Base-by-base conservation (phyloP, 2,329 filamentous ascomycete species). In the Pseudocercospora musae region DNA sequence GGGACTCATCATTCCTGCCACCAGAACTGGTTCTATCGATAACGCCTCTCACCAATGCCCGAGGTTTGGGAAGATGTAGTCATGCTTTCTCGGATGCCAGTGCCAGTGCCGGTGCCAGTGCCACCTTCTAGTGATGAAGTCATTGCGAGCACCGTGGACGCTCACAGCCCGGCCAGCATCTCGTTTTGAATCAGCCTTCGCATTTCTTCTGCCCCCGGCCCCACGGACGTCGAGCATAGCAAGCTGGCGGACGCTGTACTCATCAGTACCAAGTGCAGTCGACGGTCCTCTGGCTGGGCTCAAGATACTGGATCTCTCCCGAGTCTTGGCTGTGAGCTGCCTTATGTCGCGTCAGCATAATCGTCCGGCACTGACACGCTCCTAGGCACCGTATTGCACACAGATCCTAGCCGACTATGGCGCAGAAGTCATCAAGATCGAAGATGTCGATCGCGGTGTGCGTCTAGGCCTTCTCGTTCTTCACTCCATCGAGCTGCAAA, bases 321-420 rank as follows among this genome's bases (percentile, higher is more conserved):
- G 65, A 40, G 65, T 67, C 27, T 54, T 67, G 23, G 65, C 65
- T 50, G 66, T 67, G 33, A 63, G 60, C 40, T 31, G 44, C 15
- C 21, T 18, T 29, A 3, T 2, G 15, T 52, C 48, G 25, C 25
- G 13, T 29, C 48, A 52, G 23, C 25, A 25, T 31, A 7, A n/a
- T 52, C 21, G 31, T 23, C 18, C 18, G 23, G 46, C 37, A 55
- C 58, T 54, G 27, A 63, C 42, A 23, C 25, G n/a, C 18, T 52
- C n/a, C 18, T 52, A 68, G 64, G 64, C 66, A 29, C 70, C 70
- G 31, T 72, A 71, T 56, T 70, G 68, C 49, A 68, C 70, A 2
- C 69, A 72, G 42, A 71, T 73, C 27, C 66, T 73, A 25, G 69
- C 71, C 50, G 71, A 73, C 64, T 73, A 73, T 58, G 71, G 71